Percentiles rank a stretch among this genome's conserved stretches.
These are phyloP conservation scores for Lepidium africanum DNA, from an alignment of 345 rosid genomes.

Conservation along the genomic window DNA sequence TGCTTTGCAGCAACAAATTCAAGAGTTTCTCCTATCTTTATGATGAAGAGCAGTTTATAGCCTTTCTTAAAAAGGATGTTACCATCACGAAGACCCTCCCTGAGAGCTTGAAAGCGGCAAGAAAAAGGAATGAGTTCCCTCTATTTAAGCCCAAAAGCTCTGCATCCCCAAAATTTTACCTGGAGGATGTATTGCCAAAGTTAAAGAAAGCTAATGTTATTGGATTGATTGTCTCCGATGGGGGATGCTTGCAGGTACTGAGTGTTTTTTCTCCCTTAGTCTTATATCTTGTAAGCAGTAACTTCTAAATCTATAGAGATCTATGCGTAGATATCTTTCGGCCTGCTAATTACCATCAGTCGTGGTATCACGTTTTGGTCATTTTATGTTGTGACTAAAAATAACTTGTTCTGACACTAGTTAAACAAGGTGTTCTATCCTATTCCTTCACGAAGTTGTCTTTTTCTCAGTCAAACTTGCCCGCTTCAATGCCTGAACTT, in stretches of 20 bases:
- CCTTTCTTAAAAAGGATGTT: constrained; percentile 81
- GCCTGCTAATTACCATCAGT: constrained; percentile 1
- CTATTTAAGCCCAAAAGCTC: constrained; percentile 67
- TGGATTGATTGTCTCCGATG: constrained; percentile 70
- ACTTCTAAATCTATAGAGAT: not conserved
- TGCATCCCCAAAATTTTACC: constrained; percentile 69
- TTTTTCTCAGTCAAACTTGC: constrained; percentile 70
- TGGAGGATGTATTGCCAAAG: constrained; percentile 66
- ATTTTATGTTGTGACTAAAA: not conserved
- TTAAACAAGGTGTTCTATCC: not conserved
- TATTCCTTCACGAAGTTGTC: not conserved
- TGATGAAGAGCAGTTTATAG: constrained; percentile 90
- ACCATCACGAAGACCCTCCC: constrained; percentile 65
- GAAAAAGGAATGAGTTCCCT: constrained; percentile 64
- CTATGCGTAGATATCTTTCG: constrained; percentile 1
- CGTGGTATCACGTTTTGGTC: not conserved
- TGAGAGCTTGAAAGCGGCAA: constrained; percentile 64
- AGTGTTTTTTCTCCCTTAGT: not conserved
- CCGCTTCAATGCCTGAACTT: constrained; percentile 69
- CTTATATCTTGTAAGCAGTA: not conserved
- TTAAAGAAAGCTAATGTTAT: constrained; percentile 65
- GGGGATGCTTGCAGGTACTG: constrained; percentile 89
- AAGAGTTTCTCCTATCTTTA: constrained; percentile 94
- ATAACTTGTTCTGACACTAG: not conserved
- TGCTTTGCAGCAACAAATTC: constrained; percentile 57